Percentiles rank a stretch among this genome's conserved stretches.
These are phyloP conservation scores for Amyloporia xantha DNA, from an alignment of 768 basidiomycete species.

Conservation along the genomic window DNA sequence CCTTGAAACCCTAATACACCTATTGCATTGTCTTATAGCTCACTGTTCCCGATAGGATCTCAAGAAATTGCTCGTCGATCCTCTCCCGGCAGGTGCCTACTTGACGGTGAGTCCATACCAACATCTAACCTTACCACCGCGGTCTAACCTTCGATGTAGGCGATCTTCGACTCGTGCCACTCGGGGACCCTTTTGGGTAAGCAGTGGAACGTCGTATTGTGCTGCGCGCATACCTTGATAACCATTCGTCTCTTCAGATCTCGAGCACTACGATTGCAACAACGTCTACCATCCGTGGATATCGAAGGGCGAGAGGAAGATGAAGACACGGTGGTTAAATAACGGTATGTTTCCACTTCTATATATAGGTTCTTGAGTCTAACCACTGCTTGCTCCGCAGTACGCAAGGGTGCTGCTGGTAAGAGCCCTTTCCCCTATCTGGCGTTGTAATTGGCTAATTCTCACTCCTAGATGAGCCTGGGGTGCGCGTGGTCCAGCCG, in stretches of 20 bases:
- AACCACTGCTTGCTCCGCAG: background rate
- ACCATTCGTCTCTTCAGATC: background rate
- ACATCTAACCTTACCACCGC: too few relatives aligned
- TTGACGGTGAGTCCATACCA: constrained; percentile 8
- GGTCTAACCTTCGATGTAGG: too few relatives aligned
- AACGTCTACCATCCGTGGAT: constrained; percentile 4
- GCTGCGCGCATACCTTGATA: too few relatives aligned
- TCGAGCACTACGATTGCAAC: constrained; percentile 16
- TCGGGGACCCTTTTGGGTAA: constrained; percentile 14
- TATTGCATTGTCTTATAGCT: background rate
- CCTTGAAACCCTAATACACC: background rate
- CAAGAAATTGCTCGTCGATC: constrained; percentile 10
- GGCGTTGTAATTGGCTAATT: background rate
- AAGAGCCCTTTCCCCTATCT: background rate
- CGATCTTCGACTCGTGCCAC: constrained; percentile 17
- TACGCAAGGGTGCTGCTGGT: background rate
- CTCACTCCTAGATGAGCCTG: background rate
- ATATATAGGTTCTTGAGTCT: background rate
- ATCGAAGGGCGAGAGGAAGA: background rate
- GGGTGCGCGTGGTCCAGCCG: background rate
- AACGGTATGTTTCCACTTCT: background rate
- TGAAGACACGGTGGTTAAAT: background rate
- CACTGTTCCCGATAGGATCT: constrained; percentile 7
- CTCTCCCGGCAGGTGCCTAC: constrained; percentile 9
- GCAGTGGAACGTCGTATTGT: background rate